Percentiles rank a stretch among this genome's conserved stretches.
These are phyloP conservation scores for Apophysomyces sp. DNA, from an alignment of 371 early-diverging fungal genomes.

Conservation along the genomic window DNA sequence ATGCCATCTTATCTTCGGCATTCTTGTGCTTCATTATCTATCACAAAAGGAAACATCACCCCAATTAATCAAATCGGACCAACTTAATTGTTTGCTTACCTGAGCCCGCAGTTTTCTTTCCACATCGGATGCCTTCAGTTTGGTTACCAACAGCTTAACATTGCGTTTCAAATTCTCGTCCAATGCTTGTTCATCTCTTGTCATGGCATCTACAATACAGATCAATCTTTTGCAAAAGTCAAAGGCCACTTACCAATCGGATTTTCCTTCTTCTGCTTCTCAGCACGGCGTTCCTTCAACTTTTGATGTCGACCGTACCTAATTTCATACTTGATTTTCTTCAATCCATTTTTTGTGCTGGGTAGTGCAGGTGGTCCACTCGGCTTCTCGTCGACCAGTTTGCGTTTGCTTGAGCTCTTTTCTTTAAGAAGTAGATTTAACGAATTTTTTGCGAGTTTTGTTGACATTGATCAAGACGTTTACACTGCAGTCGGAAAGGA, in stretches of 20 bases:
- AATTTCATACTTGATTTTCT: conserved; percentile 58
- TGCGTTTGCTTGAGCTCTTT: conserved; percentile 9
- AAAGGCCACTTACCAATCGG: conserved; percentile 43
- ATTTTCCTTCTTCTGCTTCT: conserved; percentile 44
- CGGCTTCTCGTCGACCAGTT: background rate
- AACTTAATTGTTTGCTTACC: conserved; percentile 10
- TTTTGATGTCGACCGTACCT: conserved; percentile 54
- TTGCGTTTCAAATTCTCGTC: conserved; percentile 38
- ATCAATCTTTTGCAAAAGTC: background rate
- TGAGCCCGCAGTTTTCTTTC: conserved; percentile 35
- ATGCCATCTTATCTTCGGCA: background rate
- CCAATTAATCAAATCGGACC: too few relatives aligned
- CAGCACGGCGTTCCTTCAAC: conserved; percentile 26
- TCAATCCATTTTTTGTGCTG: conserved; percentile 58
- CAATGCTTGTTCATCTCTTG: conserved; percentile 21
- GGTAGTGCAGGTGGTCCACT: conserved; percentile 28
- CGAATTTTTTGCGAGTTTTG: background rate
- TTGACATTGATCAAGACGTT: background rate
- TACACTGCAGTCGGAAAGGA: too few relatives aligned
- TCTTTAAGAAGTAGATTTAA: background rate
- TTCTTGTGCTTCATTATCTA: background rate
- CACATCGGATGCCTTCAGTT: conserved; percentile 26
- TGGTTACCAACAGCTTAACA: conserved; percentile 29
- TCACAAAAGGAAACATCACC: background rate
- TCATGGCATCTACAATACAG: conserved; percentile 23